These are phyloP conservation scores for Pleurotus citrinopileatus DNA, from an alignment of 768 basidiomycete genomes.

Conservation along the genomic window DNA sequence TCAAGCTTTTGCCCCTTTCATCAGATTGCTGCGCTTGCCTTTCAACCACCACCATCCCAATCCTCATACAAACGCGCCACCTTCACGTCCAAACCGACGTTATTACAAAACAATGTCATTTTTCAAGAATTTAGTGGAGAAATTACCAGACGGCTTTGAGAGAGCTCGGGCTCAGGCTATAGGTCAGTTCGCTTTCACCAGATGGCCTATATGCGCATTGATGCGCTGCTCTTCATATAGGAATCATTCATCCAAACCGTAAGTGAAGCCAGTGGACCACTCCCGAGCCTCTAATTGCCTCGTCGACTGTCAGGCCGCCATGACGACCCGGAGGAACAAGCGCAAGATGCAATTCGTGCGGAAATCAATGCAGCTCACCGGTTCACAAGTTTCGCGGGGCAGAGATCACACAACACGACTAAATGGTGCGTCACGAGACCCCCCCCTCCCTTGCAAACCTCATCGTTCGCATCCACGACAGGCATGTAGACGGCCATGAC, in stretches of 20 bases:
- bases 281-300: not conserved
- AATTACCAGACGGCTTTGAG: slow-evolving; percentile 31
- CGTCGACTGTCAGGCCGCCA: slow-evolving; percentile 52
- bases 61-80: not conserved
- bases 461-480: slow-evolving; percentile 15
- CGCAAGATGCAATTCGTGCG: slow-evolving; percentile 65
- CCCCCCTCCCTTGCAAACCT: not conserved
- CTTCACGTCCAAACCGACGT: not conserved
- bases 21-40: not conserved
- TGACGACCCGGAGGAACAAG: slow-evolving; percentile 71
- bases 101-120: slow-evolving; percentile 24
- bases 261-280: no score
- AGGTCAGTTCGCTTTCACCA: slow-evolving; percentile 17
- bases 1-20: not conserved
- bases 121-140: slow-evolving; percentile 20
- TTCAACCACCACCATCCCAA: not conserved
- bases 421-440: slow-evolving; percentile 55
- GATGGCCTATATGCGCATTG: not conserved
- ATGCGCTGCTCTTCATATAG: slow-evolving; percentile 19
- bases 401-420: slow-evolving; percentile 66
- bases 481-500: slow-evolving; percentile 94
- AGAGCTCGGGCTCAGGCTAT: slow-evolving; percentile 41
- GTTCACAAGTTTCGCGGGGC: slow-evolving; percentile 79
- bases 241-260: slow-evolving; percentile 46
- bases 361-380: slow-evolving; percentile 80